Conservation (phyloP, 306 rosid genomes). For the Abrus pulchellus region DNA sequence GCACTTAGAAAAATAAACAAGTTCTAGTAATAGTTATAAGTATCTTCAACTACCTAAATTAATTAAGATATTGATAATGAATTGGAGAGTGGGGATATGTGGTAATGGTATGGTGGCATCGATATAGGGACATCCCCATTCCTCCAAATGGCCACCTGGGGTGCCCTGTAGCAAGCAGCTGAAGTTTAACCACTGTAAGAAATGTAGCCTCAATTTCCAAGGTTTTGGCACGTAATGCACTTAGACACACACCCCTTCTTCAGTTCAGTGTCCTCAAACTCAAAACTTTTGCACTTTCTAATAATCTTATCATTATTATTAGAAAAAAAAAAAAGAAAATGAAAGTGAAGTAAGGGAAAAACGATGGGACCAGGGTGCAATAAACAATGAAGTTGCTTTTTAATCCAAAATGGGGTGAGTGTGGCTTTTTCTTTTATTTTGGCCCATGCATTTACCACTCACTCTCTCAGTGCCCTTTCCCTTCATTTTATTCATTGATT, state of each 20-base stretch:
- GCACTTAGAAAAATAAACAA: background rate
- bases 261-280: constrained; percentile 51
- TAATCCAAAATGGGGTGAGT: constrained; percentile 35
- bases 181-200: constrained; percentile 49
- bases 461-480: background rate
- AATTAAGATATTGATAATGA: constrained; percentile 19
- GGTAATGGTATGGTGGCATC: background rate
- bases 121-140: constrained; percentile 51
- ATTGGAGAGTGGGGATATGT: background rate
- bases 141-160: constrained; percentile 54
- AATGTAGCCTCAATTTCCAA: constrained; percentile 77
- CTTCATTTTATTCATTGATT: constrained; percentile 26
- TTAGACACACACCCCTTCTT: constrained; percentile 1
- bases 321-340: background rate
- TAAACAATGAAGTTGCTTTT: constrained; percentile 36
- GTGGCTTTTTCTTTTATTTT: constrained; percentile 35
- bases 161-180: constrained; percentile 40
- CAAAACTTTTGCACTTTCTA: constrained; percentile 40
- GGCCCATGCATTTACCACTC: constrained; percentile 45
- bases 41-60: background rate
- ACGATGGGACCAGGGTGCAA: constrained; percentile 43
- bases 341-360: constrained; percentile 31
- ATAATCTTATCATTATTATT: background rate
- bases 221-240: constrained; percentile 42
- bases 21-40: background rate